A percentile compares a stretch with the other conserved stretches of the same genome.
Conservation (phyloP, 106 monocot genomes). For the Cymbidium sinense region DNA sequence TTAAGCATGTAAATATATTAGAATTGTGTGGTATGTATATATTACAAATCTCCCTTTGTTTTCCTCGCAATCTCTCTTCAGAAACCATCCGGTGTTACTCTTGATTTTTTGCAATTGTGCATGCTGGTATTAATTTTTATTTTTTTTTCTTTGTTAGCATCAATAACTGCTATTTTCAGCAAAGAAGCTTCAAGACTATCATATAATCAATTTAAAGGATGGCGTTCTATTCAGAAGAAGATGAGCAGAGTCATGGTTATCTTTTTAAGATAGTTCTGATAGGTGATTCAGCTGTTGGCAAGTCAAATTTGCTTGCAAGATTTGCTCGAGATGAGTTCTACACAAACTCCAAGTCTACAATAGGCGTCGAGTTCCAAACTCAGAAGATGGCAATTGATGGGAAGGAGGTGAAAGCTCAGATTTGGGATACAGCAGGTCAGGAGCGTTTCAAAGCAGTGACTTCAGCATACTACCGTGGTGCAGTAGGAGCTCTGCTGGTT, state of each 20-base stretch:
- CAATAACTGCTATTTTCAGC: neutral
- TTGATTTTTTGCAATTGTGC: neutral
- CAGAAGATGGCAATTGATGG: conserved; percentile 6
- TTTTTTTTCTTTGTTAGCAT: neutral
- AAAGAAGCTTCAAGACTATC: neutral
- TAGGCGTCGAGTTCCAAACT: conserved; percentile 9
- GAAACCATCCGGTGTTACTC: neutral
- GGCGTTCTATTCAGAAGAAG: conserved; percentile 9
- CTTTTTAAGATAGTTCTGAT: conserved; percentile 12
- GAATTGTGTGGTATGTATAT: too few species aligned
- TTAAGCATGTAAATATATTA: too few species aligned
- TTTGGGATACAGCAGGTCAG: conserved; percentile 10
- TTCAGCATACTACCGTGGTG: conserved; percentile 4
- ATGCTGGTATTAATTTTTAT: neutral
- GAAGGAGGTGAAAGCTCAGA: conserved; percentile 5
- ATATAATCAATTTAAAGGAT: neutral
- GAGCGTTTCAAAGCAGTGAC: conserved; percentile 8
- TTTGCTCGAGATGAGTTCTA: conserved; percentile 12
- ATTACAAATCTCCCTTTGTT: too few species aligned
- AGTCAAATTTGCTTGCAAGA: conserved; percentile 9
- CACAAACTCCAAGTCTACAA: conserved; percentile 7
- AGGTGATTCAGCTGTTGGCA: conserved; percentile 10
- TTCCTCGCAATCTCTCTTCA: too few species aligned
- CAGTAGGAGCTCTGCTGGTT: conserved; percentile 2
- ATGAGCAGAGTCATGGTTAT: conserved; percentile 1